Base-by-base conservation (phyloP, 2,329 filamentous ascomycete species). In the Fusarium denticulatum region DNA sequence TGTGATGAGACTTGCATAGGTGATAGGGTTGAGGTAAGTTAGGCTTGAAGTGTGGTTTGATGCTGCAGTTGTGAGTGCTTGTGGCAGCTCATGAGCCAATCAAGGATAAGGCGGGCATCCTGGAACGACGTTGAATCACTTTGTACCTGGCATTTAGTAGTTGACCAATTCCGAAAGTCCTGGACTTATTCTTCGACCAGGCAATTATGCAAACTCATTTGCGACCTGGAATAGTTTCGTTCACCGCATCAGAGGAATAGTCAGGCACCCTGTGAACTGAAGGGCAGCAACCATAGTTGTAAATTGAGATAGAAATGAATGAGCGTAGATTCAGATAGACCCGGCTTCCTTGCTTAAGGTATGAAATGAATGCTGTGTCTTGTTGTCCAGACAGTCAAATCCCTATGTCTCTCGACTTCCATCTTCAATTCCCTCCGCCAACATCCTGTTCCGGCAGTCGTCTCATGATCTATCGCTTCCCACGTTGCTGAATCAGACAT, bases 1-100 rank as follows among this genome's bases (percentile, higher is more conserved):
- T 60, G 60, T 70, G 73, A 75, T 67, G 46, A 49, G 60, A 26
- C 45, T 58, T 75, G 70, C 60, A 74, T 72, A 37, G 36, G 36
- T 37, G 16, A 20, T 37, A 14, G 43, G 53, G 36, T 57, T 47
- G 53, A 55, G 39, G 42, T 57, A 45, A 34, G 49, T 34, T 47
- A 40, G 32, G 40, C 40, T 47, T 39, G 64, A 43, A 52, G 24
- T 34, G 42, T 66, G 67, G 59, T 69, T 70, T 40, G 24, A 36
- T 47, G 60, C 64, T 56, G 30, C 40, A 52, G n/a, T 37, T 58
- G 37, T 59, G 43, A 40, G 32, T 58, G 58, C n/a, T 55, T 72
- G 46, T 58, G 60, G 60, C 49, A 71, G 32, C 20, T 37, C 43
- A 34, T 60, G 43, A 18, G 24, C 64, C 59, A 60, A 73, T 73